These are phyloP conservation scores for Blastocladiella britannica DNA, from an alignment of 192 early-diverging fungal species.

Conservation along the genomic window DNA sequence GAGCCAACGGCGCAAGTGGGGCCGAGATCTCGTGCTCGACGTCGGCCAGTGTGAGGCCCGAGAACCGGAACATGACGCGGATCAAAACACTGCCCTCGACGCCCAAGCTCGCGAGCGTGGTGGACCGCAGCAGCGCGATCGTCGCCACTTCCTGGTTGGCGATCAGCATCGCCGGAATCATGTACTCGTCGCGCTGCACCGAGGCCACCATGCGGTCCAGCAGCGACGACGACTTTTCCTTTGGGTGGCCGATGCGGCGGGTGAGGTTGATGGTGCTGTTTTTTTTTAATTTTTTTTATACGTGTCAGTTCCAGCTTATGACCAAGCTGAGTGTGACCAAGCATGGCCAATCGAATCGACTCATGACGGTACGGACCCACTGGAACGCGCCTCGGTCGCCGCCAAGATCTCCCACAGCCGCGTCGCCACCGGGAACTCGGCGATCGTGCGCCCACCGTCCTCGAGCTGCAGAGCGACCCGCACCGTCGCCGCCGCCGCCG, in stretches of 20 bases:
- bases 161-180: conserved; percentile 9
- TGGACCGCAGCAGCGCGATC: conserved; percentile 33
- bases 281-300: background rate
- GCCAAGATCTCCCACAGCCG: conserved; percentile 51
- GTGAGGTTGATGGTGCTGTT: conserved; percentile 32
- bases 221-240: conserved; percentile 13
- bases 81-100: conserved; percentile 46
- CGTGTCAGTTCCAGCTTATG: too few relatives aligned
- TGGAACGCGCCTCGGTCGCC: conserved; percentile 25
- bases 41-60: conserved; percentile 22
- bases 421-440: conserved; percentile 27
- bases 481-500: conserved; percentile 9
- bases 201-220: conserved; percentile 13
- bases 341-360: background rate
- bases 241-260: conserved; percentile 12
- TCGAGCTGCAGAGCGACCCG: conserved; percentile 57
- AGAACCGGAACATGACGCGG: conserved; percentile 41
- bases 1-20: too few relatives aligned
- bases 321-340: conserved; percentile 1
- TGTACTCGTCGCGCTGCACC: background rate
- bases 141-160: conserved; percentile 30
- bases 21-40: conserved; percentile 26
- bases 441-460: conserved; percentile 39
- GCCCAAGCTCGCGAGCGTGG: conserved; percentile 46
- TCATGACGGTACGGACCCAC: conserved; percentile 13